A percentile compares a stretch with the other conserved stretches of the same genome.
Evolutionary conservation across 2,329 filamentous ascomycete species (phyloP).

Genomic region (Colletotrichum endophyticum): DNA sequence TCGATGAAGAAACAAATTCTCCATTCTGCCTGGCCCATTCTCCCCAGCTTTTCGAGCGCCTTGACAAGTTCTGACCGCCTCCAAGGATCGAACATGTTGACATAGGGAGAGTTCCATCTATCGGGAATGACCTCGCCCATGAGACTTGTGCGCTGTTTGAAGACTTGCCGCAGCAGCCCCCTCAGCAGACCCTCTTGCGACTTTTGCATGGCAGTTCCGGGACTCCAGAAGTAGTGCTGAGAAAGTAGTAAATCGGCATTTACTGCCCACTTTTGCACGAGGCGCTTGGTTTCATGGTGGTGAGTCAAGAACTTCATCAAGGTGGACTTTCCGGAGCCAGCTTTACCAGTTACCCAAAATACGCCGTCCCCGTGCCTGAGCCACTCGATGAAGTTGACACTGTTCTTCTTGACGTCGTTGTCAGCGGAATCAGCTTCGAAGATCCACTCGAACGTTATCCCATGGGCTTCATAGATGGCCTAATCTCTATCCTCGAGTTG

Average conservation of each 20-base stretch:
- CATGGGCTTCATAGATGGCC: no score
- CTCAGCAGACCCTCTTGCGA: conserved; percentile 8
- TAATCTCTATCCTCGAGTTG: no score
- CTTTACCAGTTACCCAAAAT: no score
- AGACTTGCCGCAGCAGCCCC: not conserved
- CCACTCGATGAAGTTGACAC: no score
- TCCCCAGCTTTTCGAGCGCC: not conserved
- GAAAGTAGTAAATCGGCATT: not conserved
- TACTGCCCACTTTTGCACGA: no score
- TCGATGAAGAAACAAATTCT: conserved; percentile 9
- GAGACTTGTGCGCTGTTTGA: not conserved
- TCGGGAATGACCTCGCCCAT: not conserved
- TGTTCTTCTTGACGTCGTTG: no score
- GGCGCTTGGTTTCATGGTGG: no score
- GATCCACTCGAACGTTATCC: no score
- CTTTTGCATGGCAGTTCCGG: not conserved
- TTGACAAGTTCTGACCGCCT: not conserved
- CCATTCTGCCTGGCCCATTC: not conserved
- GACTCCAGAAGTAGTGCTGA: conserved; percentile 13
- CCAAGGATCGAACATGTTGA: not conserved
- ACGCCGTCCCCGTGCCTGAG: no score
- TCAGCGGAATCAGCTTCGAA: no score
- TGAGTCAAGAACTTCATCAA: no score
- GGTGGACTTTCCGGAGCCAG: no score
- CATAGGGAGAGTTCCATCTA: not conserved